A percentile compares a stretch with the other conserved stretches of the same genome.
Evolutionary conservation across 116 monocot species (phyloP).

Genomic region (Dioscorea cayenensis): DNA sequence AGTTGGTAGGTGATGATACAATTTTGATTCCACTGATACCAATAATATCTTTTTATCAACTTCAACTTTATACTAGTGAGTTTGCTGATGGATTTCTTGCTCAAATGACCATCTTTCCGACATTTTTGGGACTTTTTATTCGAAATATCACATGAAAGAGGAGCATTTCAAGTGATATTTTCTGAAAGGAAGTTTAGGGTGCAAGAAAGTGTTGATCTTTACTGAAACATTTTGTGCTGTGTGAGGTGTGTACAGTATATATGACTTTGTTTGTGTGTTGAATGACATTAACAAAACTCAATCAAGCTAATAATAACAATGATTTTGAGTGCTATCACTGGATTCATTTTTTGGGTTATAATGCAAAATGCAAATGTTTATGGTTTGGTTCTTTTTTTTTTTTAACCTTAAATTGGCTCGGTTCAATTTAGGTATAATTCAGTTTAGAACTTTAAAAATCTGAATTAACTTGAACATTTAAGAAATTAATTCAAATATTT

Average conservation of each 20-base stretch:
- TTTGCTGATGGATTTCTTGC: too few relatives aligned
- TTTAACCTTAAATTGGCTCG: too few relatives aligned
- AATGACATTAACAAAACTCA: background rate
- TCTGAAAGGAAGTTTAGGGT: too few relatives aligned
- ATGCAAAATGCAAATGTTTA: too few relatives aligned
- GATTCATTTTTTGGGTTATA: too few relatives aligned
- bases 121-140: background rate
- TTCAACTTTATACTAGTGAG: background rate
- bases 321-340: background rate
- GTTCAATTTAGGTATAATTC: too few relatives aligned
- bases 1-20: constrained; percentile 5
- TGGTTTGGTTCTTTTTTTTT: too few relatives aligned
- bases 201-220: too few relatives aligned
- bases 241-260: background rate
- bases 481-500: too few relatives aligned
- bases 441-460: too few relatives aligned
- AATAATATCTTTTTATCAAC: background rate
- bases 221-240: background rate
- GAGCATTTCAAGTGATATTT: background rate
- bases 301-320: background rate
- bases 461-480: too few relatives aligned
- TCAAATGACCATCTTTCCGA: background rate
- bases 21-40: background rate
- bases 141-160: background rate
- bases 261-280: background rate